Evolutionary conservation across 2,329 filamentous ascomycete species (phyloP).

Genomic region (Escovopsis weberi): DNA sequence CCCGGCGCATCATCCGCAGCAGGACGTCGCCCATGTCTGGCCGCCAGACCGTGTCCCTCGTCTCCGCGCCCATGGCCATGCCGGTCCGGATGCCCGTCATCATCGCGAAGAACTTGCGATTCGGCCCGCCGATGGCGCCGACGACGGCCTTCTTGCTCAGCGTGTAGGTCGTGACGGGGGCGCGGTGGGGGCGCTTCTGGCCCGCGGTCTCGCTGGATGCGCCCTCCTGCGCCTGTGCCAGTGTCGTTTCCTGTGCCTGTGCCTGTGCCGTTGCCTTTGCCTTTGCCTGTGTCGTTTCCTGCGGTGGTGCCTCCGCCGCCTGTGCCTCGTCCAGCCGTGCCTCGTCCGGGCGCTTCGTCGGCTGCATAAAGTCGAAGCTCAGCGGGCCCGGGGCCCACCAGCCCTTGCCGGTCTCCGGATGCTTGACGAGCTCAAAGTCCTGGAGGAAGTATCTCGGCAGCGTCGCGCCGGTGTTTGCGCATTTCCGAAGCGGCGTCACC

Average conservation of each 20-base stretch:
- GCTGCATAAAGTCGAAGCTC: conserved; percentile 14
- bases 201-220: too few species aligned
- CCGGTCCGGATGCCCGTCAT: conserved; percentile 13
- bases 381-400: conserved; percentile 42
- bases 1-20: conserved; percentile 33
- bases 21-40: conserved; percentile 41
- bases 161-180: conserved; percentile 14
- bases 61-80: conserved; percentile 10
- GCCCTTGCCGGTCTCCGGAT: conserved; percentile 35
- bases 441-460: conserved; percentile 51
- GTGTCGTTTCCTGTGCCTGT: too few species aligned
- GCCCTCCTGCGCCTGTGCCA: too few species aligned
- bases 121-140: conserved; percentile 11
- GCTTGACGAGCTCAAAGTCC: conserved; percentile 39
- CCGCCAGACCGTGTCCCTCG: conserved; percentile 18
- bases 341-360: conserved; percentile 3
- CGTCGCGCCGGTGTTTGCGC: conserved; percentile 29
- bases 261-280: too few species aligned
- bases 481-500: conserved; percentile 43
- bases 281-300: too few species aligned
- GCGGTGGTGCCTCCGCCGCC: too few species aligned
- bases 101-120: conserved; percentile 6
- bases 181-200: conserved; percentile 4
- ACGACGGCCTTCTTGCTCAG: conserved; percentile 17
- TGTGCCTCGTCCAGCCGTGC: not conserved